phyloP scores from a whole-genome alignment of 2,329 filamentous ascomycete genomes.

The Diaporthe citrichinensis region DNA sequence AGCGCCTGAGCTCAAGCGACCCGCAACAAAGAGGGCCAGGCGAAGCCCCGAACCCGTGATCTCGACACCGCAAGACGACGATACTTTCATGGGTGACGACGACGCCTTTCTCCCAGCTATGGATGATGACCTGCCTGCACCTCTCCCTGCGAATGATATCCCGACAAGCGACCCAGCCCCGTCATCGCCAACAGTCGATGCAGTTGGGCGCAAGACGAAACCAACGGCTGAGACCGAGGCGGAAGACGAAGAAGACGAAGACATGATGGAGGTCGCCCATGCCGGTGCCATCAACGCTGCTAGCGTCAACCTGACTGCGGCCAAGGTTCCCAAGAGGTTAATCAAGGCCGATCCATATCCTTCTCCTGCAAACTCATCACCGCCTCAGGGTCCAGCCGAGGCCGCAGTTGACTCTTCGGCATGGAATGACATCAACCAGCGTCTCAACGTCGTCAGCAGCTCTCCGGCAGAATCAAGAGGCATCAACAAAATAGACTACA shows the following conservation, averaged over 20 bases:
- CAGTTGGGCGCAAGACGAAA: constrained; percentile 78
- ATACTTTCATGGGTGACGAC: constrained; percentile 66
- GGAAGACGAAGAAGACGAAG: constrained; percentile 82
- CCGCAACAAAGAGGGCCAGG: constrained; percentile 70
- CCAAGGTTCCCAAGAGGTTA: constrained; percentile 81
- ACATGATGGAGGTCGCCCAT: constrained; percentile 89
- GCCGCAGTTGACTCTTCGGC: constrained; percentile 81
- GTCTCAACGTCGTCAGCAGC: constrained; percentile 86
- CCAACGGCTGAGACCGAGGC: constrained; percentile 66
- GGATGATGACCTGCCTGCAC: constrained; percentile 70
- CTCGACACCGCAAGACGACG: constrained; percentile 65
- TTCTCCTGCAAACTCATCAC: constrained; percentile 83
- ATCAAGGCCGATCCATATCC: constrained; percentile 77
- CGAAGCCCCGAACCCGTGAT: constrained; percentile 63
- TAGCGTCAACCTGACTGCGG: constrained; percentile 88
- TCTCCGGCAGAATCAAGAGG: constrained; percentile 72
- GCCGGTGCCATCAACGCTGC: constrained; percentile 76
- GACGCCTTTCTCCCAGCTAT: constrained; percentile 66
- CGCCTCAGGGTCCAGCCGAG: constrained; percentile 68
- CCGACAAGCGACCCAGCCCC: constrained; percentile 89
- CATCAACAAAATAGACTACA: constrained; percentile 85
- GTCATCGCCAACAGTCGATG: constrained; percentile 88
- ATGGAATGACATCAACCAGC: constrained; percentile 90
- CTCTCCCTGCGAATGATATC: constrained; percentile 60
- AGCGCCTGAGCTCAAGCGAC: constrained; percentile 68